phyloP scores from a whole-genome alignment of 139 green algal genomes.

The Tetraselmis chui region DNA sequence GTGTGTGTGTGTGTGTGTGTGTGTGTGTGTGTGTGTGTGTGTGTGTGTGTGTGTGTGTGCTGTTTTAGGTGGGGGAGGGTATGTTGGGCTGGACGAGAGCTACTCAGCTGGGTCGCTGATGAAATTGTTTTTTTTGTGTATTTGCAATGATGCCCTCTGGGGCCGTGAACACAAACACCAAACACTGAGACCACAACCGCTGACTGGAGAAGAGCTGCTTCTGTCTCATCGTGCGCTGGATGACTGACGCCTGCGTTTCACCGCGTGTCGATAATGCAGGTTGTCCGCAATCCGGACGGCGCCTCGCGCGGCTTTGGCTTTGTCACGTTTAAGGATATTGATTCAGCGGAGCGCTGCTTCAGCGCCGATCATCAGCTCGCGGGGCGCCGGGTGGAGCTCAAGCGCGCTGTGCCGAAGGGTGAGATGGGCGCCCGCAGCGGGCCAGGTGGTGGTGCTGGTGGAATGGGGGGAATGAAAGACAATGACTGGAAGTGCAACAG shows the following conservation, averaged over 20 bases:
- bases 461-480: slow-evolving; percentile 13
- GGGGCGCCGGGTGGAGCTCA: slow-evolving; percentile 60
- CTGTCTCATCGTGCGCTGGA: too few species aligned
- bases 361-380: slow-evolving; percentile 22
- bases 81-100: too few species aligned
- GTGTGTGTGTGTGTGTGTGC: too few species aligned
- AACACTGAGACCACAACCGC: background rate
- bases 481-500: slow-evolving; percentile 41
- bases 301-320: slow-evolving; percentile 73
- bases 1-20: too few species aligned
- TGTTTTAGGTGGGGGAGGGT: too few species aligned
- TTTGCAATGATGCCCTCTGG: background rate
- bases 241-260: too few species aligned
- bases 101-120: background rate
- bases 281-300: slow-evolving; percentile 63
- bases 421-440: slow-evolving; percentile 15
- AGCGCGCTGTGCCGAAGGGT: slow-evolving; percentile 62
- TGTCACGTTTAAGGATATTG: slow-evolving; percentile 54
- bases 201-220: too few species aligned
- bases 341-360: background rate
- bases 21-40: too few species aligned
- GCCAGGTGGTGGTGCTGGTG: slow-evolving; percentile 16
- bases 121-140: background rate
- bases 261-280: slow-evolving; percentile 23
- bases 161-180: background rate